These are phyloP conservation scores for Paspalum vaginatum DNA, from an alignment of 176 grass and related monocot genomes.

Conservation along the genomic window DNA sequence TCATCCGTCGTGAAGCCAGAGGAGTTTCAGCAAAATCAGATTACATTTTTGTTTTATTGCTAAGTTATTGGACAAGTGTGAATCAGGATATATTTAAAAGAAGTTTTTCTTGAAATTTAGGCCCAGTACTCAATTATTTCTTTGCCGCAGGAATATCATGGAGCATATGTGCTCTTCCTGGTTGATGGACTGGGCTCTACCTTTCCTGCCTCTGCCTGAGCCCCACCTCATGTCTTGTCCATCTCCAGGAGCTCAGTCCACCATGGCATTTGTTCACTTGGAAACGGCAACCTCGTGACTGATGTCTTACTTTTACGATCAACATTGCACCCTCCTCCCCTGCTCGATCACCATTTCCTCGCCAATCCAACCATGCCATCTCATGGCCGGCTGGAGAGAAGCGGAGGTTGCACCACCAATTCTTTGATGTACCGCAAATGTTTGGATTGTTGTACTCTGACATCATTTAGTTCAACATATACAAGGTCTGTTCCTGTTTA, in stretches of 20 bases:
- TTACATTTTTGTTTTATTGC: conserved; percentile 47
- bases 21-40: conserved; percentile 41
- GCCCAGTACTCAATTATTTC: conserved; percentile 94
- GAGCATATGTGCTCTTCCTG: conserved; percentile 76
- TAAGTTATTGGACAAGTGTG: conserved; percentile 51
- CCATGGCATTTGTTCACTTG: conserved; percentile 76
- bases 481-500: conserved; percentile 96
- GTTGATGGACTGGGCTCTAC: conserved; percentile 85
- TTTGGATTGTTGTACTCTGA: conserved; percentile 80
- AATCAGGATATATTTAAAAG: conserved; percentile 64
- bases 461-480: conserved; percentile 77
- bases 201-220: conserved; percentile 85
- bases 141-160: conserved; percentile 95
- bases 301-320: conserved; percentile 77
- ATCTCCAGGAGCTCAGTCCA: conserved; percentile 76
- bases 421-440: conserved; percentile 67
- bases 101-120: conserved; percentile 70
- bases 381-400: conserved; percentile 84
- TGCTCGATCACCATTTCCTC: conserved; percentile 57
- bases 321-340: conserved; percentile 69
- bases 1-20: conserved; percentile 17
- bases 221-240: conserved; percentile 73
- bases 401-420: conserved; percentile 80
- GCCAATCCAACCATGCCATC: conserved; percentile 74
- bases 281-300: conserved; percentile 71